Conservation (phyloP, 2,329 filamentous ascomycete species). For the Cladobotryum mycophilum region DNA sequence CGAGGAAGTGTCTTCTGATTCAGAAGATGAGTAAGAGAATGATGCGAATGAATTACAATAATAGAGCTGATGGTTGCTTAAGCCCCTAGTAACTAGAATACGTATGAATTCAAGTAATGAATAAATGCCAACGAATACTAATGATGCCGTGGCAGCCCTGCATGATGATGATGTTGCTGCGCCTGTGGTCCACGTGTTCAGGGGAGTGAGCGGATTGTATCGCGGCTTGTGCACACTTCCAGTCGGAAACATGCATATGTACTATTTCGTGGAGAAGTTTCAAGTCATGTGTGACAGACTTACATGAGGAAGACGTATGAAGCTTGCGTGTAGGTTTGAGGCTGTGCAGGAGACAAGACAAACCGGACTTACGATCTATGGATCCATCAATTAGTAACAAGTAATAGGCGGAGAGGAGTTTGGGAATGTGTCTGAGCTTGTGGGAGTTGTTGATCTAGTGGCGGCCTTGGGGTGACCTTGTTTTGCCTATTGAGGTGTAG, state of each 20-base stretch:
- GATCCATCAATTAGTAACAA: too few species aligned
- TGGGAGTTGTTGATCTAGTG: too few species aligned
- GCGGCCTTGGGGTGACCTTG: too few species aligned
- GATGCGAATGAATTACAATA: constrained; percentile 18
- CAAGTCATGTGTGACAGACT: background rate
- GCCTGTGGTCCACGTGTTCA: background rate
- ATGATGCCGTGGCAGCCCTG: too few species aligned
- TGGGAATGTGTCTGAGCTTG: too few species aligned
- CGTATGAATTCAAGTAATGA: background rate
- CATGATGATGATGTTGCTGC: background rate
- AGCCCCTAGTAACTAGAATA: background rate
- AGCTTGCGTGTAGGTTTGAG: constrained; percentile 13
- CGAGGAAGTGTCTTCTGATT: constrained; percentile 47
- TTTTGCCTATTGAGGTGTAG: too few species aligned
- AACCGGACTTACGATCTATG: background rate
- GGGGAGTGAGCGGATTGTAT: too few species aligned
- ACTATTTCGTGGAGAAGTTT: constrained; percentile 4
- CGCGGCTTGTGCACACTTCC: background rate
- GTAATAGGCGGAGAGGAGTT: too few species aligned
- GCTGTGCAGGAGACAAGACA: constrained; percentile 12
- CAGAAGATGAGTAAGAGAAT: constrained; percentile 27
- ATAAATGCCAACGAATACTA: background rate
- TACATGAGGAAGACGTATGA: background rate
- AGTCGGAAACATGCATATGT: background rate
- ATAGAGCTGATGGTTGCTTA: background rate